Percentiles rank a stretch among this genome's conserved stretches.
Evolutionary conservation across 1,139 yeast species (phyloP).

Genomic region (Kurtzmaniella quercitrusa): DNA sequence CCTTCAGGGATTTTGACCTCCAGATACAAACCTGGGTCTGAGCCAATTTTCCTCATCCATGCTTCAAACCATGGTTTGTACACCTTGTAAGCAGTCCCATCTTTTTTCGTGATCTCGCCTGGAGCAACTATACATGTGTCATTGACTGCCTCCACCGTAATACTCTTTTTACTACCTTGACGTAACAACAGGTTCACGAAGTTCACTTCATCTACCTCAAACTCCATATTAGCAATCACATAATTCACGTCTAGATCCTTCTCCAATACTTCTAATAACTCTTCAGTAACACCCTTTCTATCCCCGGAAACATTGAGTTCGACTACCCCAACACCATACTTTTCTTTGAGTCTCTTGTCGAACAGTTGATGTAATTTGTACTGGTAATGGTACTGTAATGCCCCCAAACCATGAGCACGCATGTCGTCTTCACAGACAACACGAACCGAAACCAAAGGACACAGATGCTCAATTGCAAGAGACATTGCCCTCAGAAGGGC

Average conservation of each 20-base stretch:
- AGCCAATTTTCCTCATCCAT: constrained; percentile 33
- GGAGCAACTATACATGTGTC: constrained; percentile 49
- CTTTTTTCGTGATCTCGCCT: constrained; percentile 34
- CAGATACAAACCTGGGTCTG: constrained; percentile 4
- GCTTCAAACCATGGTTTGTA: constrained; percentile 52
- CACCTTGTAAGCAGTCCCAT: constrained; percentile 46
- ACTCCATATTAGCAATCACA: constrained; percentile 33
- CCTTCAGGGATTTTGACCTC: not conserved
- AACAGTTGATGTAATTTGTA: not conserved
- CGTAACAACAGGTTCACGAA: constrained; percentile 23
- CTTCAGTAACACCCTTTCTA: not conserved
- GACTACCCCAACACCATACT: not conserved
- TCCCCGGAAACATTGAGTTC: not conserved
- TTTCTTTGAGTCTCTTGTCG: not conserved
- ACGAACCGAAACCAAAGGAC: not conserved
- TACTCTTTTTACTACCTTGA: constrained; percentile 12
- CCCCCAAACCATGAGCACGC: not conserved
- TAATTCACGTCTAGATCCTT: not conserved
- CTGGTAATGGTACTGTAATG: not conserved
- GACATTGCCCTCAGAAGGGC: not conserved
- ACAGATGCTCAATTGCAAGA: not conserved
- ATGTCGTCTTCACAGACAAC: not conserved
- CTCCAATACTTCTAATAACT: not conserved
- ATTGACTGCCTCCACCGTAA: constrained; percentile 30
- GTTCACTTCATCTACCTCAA: constrained; percentile 50